Percentiles rank a stretch among this genome's conserved stretches.
phyloP scores from a whole-genome alignment of 169 alveolate species.

The Haemoproteus tartakovskyi region DNA sequence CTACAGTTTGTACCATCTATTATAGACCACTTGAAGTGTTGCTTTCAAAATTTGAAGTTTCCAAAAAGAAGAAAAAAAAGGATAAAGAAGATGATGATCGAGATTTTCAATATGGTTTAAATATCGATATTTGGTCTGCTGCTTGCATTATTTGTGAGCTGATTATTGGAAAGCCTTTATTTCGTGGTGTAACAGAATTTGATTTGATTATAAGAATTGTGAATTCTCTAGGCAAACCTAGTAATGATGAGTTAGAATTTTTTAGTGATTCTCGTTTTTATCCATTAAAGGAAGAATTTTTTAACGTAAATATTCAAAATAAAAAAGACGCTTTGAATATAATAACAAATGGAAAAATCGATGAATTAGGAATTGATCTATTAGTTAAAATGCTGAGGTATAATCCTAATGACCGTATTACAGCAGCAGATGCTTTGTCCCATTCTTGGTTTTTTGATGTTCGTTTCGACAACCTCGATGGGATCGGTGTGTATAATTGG shows the following conservation, averaged over 20 bases:
- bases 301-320: constrained; percentile 64
- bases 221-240: constrained; percentile 84
- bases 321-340: constrained; percentile 72
- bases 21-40: constrained; percentile 86
- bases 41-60: constrained; percentile 68
- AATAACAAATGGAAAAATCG: constrained; percentile 72
- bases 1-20: constrained; percentile 87
- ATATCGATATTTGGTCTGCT: constrained; percentile 87
- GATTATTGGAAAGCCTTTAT: constrained; percentile 84
- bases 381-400: constrained; percentile 88
- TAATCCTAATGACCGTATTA: constrained; percentile 91
- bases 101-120: constrained; percentile 76
- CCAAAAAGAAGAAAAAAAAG: constrained; percentile 5
- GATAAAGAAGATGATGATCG: constrained; percentile 13
- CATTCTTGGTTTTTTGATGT: constrained; percentile 92
- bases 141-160: constrained; percentile 88
- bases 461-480: constrained; percentile 77
- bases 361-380: constrained; percentile 83
- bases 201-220: constrained; percentile 80
- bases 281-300: constrained; percentile 76
- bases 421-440: constrained; percentile 93
- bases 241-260: constrained; percentile 83
- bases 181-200: constrained; percentile 86
- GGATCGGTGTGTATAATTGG: constrained; percentile 83
- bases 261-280: constrained; percentile 77